Evolutionary conservation across 768 basidiomycete species (phyloP).

Genomic region (Scleroderma citrinum): DNA sequence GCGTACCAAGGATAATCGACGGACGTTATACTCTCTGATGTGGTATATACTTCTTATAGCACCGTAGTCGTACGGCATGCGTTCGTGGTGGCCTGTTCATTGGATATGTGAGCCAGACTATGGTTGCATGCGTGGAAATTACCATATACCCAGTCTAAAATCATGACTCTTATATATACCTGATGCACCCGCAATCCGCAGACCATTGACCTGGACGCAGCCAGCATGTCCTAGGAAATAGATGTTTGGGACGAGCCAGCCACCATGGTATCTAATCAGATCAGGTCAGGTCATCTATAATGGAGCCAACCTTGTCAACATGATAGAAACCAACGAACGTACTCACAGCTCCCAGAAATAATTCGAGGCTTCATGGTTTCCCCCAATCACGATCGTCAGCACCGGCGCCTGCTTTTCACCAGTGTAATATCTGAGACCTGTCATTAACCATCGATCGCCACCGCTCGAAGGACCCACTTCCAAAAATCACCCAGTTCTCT

Average conservation of each 20-base stretch:
- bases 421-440: conserved; percentile 67
- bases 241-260: conserved; percentile 95
- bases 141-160: conserved; percentile 60
- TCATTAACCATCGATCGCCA: neutral
- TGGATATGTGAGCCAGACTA: neutral
- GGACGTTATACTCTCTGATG: conserved; percentile 78
- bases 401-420: conserved; percentile 78
- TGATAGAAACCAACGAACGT: neutral
- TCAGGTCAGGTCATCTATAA: neutral
- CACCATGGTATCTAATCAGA: conserved; percentile 77
- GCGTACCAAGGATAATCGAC: conserved; percentile 67
- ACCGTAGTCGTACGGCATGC: conserved; percentile 68
- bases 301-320: neutral
- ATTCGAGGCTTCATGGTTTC: conserved; percentile 96
- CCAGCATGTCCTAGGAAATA: conserved; percentile 94
- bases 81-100: conserved; percentile 68
- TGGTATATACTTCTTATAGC: conserved; percentile 86
- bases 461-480: conserved; percentile 38
- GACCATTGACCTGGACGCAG: conserved; percentile 78
- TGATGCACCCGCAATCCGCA: conserved; percentile 85
- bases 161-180: conserved; percentile 85
- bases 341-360: conserved; percentile 94
- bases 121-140: neutral
- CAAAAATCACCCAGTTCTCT: conserved; percentile 78
- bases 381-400: conserved; percentile 91